A percentile compares a stretch with the other conserved stretches of the same genome.
Conservation (phyloP, 257 asterid species). For the Mitragyna speciosa region DNA sequence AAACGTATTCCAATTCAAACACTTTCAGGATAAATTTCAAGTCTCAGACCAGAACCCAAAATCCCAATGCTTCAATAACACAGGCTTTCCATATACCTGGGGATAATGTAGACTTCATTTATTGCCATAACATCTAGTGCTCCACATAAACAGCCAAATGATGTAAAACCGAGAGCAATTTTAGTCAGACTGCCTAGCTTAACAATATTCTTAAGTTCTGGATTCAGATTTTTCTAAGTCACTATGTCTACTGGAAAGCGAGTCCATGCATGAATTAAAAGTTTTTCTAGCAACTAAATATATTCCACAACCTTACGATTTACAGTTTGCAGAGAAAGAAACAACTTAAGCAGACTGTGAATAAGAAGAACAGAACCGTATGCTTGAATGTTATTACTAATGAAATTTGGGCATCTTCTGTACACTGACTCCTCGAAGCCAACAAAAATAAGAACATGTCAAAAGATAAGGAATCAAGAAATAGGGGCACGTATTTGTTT, state of each 20-base stretch:
- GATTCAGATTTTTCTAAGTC: not conserved
- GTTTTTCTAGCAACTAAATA: not conserved
- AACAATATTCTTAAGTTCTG: not conserved
- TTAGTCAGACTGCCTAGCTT: not conserved
- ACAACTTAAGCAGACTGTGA: not conserved
- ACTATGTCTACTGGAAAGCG: not conserved
- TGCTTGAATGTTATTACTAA: not conserved
- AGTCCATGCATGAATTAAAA: not conserved
- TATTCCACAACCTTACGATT: not conserved
- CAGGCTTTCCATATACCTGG: not conserved
- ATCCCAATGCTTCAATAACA: not conserved
- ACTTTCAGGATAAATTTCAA: not conserved
- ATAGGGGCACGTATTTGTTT: not conserved
- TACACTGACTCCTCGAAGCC: not conserved
- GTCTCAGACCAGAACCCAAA: not conserved
- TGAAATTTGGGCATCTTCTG: not conserved
- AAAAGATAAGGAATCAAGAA: not conserved
- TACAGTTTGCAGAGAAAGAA: not conserved
- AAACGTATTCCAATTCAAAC: not conserved
- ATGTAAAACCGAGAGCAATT: not conserved
- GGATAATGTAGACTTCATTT: not conserved
- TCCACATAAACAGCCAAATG: not conserved
- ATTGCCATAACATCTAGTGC: not conserved
- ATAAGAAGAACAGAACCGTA: not conserved
- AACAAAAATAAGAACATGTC: not conserved